phyloP scores from a whole-genome alignment of 2,329 filamentous ascomycete genomes.

The Diplodia sapinea region DNA sequence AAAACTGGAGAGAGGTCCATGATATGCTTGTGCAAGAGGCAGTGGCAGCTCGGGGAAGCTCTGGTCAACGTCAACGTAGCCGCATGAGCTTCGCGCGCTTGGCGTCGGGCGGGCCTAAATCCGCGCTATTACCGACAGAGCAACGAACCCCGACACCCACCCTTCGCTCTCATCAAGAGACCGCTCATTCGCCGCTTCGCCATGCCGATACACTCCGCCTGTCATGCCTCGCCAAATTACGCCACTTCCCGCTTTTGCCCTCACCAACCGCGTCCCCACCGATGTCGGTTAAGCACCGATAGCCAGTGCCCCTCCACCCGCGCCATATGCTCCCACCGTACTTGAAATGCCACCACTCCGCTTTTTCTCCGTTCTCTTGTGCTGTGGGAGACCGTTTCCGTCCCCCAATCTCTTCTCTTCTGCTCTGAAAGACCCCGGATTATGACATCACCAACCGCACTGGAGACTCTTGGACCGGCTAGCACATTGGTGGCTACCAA shows the following conservation, averaged over 20 bases:
- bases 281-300: conserved; percentile 16
- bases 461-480: background rate
- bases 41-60: conserved; percentile 4
- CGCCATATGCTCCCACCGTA: conserved; percentile 9
- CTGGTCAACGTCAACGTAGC: conserved; percentile 19
- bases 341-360: background rate
- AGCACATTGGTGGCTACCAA: background rate
- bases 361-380: background rate
- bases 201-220: background rate
- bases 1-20: conserved; percentile 71
- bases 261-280: conserved; percentile 4
- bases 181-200: conserved; percentile 5
- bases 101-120: background rate
- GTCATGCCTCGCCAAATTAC: conserved; percentile 1
- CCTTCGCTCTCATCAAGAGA: conserved; percentile 2
- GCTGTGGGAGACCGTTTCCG: background rate
- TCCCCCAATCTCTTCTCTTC: background rate
- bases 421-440: background rate
- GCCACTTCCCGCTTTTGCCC: conserved; percentile 9
- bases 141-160: background rate
- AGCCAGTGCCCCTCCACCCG: conserved; percentile 3
- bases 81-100: conserved; percentile 13
- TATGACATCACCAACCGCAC: conserved; percentile 13
- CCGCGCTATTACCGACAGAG: conserved; percentile 15
- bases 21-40: background rate